Conservation (phyloP, 805 yeast species). For the Debaryomyces hansenii region DNA sequence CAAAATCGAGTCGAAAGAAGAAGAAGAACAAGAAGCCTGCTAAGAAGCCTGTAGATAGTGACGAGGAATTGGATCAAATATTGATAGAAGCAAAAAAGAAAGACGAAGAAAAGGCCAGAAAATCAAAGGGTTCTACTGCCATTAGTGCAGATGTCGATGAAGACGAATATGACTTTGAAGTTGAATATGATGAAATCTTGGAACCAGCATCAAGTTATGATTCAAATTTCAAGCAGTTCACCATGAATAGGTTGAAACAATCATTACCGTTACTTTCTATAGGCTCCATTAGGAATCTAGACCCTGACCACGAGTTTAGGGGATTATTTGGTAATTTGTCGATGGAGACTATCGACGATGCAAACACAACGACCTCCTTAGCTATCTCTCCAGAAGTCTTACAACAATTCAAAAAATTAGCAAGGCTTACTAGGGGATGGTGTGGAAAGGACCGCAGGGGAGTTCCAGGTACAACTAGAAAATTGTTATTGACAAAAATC, state of each 20-base stretch:
- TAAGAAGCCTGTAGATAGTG: constrained; percentile 33
- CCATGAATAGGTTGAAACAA: constrained; percentile 42
- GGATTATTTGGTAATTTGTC: constrained; percentile 72
- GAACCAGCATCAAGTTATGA: constrained; percentile 38
- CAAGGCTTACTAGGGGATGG: constrained; percentile 74
- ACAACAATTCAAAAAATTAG: constrained; percentile 58
- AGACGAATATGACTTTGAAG: constrained; percentile 24
- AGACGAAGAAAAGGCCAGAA: constrained; percentile 14
- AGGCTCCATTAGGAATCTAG: constrained; percentile 51
- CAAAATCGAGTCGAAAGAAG: constrained; percentile 19
- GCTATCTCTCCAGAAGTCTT: constrained; percentile 68
- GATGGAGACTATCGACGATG: constrained; percentile 67
- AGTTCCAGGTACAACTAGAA: constrained; percentile 73
- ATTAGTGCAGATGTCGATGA: constrained; percentile 6
- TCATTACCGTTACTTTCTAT: constrained; percentile 44
- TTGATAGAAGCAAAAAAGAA: constrained; percentile 41
- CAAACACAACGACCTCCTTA: constrained; percentile 70
- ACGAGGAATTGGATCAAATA: constrained; percentile 59
- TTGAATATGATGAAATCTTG: constrained; percentile 20
- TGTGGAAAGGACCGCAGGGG: constrained; percentile 73
- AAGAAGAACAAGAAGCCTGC: constrained; percentile 17
- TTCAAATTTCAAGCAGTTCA: constrained; percentile 47
- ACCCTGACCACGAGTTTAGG: constrained; percentile 75
- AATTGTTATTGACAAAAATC: constrained; percentile 66
- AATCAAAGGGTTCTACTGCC: constrained; percentile 3